Conservation (phyloP, 345 rosid genomes). For the Erodium maritimum region DNA sequence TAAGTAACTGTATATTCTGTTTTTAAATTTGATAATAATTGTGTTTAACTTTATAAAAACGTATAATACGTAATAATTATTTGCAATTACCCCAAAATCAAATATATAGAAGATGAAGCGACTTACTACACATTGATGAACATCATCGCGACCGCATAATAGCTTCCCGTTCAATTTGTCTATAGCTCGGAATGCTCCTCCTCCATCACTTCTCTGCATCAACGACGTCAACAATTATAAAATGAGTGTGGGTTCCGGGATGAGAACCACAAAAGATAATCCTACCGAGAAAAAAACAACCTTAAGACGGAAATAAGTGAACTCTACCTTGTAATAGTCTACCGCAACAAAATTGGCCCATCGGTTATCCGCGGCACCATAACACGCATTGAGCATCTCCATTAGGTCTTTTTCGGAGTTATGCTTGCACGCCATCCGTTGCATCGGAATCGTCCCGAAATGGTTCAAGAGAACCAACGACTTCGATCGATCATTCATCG, state of each 20-base stretch:
- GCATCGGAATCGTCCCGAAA: not conserved
- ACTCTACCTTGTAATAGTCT: slow-evolving; percentile 38
- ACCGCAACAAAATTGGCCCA: slow-evolving; percentile 50
- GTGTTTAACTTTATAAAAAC: no score
- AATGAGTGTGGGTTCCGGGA: not conserved
- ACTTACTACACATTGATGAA: slow-evolving; percentile 20
- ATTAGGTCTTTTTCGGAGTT: slow-evolving; percentile 21
- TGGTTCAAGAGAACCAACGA: not conserved
- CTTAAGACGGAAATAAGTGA: no score
- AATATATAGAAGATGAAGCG: no score
- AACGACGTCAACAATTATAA: no score
- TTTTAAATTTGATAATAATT: no score
- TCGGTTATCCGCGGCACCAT: slow-evolving; percentile 27
- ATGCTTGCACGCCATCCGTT: not conserved
- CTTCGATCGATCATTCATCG: not conserved
- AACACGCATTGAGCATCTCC: slow-evolving; percentile 34
- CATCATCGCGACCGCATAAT: slow-evolving; percentile 20
- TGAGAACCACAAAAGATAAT: no score
- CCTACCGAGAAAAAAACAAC: no score
- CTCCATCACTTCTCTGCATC: slow-evolving; percentile 23
- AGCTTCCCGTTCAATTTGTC: slow-evolving; percentile 20
- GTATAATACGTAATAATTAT: no score
- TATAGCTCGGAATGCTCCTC: slow-evolving; percentile 20
- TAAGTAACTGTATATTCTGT: no score
- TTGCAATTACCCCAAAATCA: no score